Conservation (phyloP, 2,329 filamentous ascomycete genomes). For the Karstenula rhodostoma region DNA sequence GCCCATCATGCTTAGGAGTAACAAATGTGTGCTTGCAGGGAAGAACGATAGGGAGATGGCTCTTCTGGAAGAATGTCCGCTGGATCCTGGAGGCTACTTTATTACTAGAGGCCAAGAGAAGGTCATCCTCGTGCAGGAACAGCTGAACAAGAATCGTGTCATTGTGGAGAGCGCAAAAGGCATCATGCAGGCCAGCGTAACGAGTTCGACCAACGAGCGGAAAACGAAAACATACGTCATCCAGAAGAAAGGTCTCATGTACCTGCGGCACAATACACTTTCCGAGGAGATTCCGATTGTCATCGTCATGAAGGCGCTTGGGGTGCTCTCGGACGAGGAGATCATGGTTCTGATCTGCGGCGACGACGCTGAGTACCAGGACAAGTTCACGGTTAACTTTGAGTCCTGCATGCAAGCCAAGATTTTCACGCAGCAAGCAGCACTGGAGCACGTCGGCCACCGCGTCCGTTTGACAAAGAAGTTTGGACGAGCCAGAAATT, state of each 20-base stretch:
- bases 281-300: conserved; percentile 95
- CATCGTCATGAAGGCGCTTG: conserved; percentile 90
- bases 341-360: conserved; percentile 92
- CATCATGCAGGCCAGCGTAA: conserved; percentile 93
- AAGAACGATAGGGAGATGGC: conserved; percentile 91
- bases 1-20: conserved; percentile 96
- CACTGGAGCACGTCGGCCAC: conserved; percentile 87
- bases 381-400: conserved; percentile 94
- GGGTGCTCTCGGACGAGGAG: conserved; percentile 92
- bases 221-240: conserved; percentile 98
- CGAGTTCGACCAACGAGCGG: conserved; percentile 89
- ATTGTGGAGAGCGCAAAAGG: conserved; percentile 97
- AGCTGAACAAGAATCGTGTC: conserved; percentile 98
- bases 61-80: conserved; percentile 89
- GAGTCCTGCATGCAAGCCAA: conserved; percentile 82
- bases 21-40: conserved; percentile 84
- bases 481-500: conserved; percentile 68
- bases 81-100: conserved; percentile 97
- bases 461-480: conserved; percentile 80
- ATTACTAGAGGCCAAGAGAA: conserved; percentile 98
- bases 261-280: conserved; percentile 90
- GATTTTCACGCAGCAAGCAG: conserved; percentile 95
- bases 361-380: conserved; percentile 86
- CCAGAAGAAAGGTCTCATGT: conserved; percentile 90
- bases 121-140: conserved; percentile 97